Evolutionary conservation across 345 rosid species (phyloP).

Genomic region (Citrus medica): DNA sequence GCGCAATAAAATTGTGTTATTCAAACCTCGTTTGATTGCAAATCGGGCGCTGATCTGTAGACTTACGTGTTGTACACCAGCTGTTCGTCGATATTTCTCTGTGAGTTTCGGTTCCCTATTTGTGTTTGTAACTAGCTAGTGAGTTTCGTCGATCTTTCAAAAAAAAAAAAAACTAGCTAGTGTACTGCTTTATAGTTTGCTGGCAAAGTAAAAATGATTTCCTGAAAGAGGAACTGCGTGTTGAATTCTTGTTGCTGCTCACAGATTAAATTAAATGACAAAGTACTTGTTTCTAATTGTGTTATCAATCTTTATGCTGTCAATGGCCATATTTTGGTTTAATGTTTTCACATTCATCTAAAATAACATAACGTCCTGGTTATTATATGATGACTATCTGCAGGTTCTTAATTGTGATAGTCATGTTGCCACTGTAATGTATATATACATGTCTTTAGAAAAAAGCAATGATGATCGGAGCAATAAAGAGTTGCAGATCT

Average conservation of each 20-base stretch:
- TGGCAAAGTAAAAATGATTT: neutral
- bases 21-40: neutral
- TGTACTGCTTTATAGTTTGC: neutral
- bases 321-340: neutral
- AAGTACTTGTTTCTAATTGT: neutral
- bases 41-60: neutral
- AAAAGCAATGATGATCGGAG: conserved; percentile 22
- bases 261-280: neutral
- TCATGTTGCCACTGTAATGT: neutral
- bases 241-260: neutral
- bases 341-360: neutral
- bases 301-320: no score
- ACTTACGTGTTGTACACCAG: neutral
- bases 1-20: neutral
- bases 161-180: neutral
- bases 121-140: neutral
- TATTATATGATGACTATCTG: neutral
- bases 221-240: neutral
- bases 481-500: conserved; percentile 17
- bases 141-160: no score
- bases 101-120: neutral
- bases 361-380: neutral
- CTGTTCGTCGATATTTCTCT: conserved; percentile 18
- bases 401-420: neutral
- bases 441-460: no score